phyloP scores from a whole-genome alignment of 352 stramenopile genomes.

The Aphanomyces astaci region DNA sequence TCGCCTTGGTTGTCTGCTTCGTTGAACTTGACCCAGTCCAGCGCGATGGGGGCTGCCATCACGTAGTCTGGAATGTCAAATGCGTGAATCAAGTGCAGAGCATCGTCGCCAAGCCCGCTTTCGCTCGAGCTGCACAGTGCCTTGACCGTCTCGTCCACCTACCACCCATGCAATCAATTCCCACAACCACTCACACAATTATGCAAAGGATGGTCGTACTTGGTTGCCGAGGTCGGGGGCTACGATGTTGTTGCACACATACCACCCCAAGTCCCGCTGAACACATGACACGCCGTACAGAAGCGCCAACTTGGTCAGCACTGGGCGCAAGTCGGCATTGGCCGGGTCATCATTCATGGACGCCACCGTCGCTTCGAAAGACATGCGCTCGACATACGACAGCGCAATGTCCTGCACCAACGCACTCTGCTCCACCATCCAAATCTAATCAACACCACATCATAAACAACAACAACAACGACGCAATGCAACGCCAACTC shows the following conservation, averaged over 20 bases:
- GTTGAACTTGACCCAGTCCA: constrained; percentile 24
- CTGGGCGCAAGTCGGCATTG: constrained; percentile 1
- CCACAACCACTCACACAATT: not conserved
- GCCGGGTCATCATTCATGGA: constrained; percentile 16
- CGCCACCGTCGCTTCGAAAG: constrained; percentile 8
- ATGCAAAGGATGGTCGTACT: not conserved
- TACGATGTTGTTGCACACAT: constrained; percentile 18
- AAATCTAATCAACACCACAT: constrained; percentile 4
- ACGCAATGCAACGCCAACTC: no score
- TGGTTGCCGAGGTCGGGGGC: constrained; percentile 14
- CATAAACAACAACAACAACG: no score
- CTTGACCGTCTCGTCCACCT: constrained; percentile 15
- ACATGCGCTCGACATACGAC: constrained; percentile 18
- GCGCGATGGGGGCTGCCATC: constrained; percentile 18
- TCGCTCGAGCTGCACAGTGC: constrained; percentile 4
- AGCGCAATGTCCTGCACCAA: constrained; percentile 18
- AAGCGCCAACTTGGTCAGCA: constrained; percentile 16
- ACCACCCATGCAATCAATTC: no score
- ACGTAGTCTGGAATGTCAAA: constrained; percentile 23
- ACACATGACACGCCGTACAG: constrained; percentile 14
- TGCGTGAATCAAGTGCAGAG: constrained; percentile 14
- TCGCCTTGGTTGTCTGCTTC: constrained; percentile 22
- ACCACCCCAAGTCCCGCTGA: constrained; percentile 20
- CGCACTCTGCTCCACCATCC: constrained; percentile 18
- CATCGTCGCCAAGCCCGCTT: constrained; percentile 18